Evolutionary conservation across 345 rosid species (phyloP).

Genomic region (Ceriops decandra): DNA sequence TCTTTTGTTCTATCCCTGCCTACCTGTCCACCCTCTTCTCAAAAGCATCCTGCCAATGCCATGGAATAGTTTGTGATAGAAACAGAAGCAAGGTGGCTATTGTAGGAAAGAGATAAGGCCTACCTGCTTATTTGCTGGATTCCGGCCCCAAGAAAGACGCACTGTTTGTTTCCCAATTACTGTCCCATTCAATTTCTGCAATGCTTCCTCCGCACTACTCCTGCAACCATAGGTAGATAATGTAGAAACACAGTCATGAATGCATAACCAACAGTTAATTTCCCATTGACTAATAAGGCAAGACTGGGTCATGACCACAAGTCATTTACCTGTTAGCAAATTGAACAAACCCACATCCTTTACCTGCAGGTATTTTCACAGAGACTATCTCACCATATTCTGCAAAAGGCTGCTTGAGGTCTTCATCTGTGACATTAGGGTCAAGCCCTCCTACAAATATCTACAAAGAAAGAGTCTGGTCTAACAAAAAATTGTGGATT

Average conservation of each 20-base stretch:
- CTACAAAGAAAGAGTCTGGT: constrained; percentile 41
- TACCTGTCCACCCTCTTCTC: too few relatives aligned
- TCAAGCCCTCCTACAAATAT: constrained; percentile 98
- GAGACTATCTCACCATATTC: constrained; percentile 85
- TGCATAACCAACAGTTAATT: background rate
- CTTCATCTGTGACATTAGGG: constrained; percentile 79
- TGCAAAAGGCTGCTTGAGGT: constrained; percentile 73
- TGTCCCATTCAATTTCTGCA: constrained; percentile 65
- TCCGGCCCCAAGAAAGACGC: constrained; percentile 86
- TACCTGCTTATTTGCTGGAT: constrained; percentile 79
- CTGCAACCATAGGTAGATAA: constrained; percentile 32
- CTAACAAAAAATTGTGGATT: constrained; percentile 6
- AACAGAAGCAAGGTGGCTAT: background rate
- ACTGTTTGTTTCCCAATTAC: constrained; percentile 66
- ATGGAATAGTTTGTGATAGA: background rate
- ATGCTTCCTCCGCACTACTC: constrained; percentile 83
- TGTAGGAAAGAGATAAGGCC: background rate
- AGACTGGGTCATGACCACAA: constrained; percentile 9
- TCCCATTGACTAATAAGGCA: background rate
- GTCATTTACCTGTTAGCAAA: constrained; percentile 66
- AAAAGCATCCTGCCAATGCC: background rate
- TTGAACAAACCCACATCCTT: constrained; percentile 95
- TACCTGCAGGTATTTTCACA: constrained; percentile 83
- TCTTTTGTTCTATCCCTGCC: too few relatives aligned
- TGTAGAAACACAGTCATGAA: background rate